Base-by-base conservation (phyloP, 1,284 basidiomycete species). In the Marasmius tenuissimus region DNA sequence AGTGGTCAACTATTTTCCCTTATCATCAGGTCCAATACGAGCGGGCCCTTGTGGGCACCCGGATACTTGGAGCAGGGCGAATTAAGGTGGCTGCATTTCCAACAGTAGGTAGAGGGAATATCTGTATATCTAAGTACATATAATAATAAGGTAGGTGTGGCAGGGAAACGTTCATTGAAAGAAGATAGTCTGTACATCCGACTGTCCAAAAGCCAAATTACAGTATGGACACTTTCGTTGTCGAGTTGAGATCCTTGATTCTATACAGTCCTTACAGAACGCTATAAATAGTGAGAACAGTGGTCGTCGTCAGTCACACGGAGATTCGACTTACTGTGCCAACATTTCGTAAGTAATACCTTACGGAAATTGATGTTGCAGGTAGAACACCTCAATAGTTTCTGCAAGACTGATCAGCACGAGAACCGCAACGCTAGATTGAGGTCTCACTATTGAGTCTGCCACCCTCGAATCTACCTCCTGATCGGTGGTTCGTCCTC, bases 181-280 rank as follows among this genome's bases (percentile, higher is more conserved):
- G 75, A 87, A 98, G 58, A 98, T 76, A 55, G 85, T 84, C 72
- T 94, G 88, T 22, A 96, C 93, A 67, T 99, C 96, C 64, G 89
- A 91, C 69, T 89, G 87, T 6, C 92, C 90, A 77, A 99, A 99
- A 1, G 86, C 79, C 42, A 93, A 71, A 65, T 91, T 91, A 73
- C 97, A 98, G 20, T 92, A 90, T 16, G 97, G 97, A 75, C 97
- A 99, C 76, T 98, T 98, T 53, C 97, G 89, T 74, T 98, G 96
- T 64, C 97, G 87, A 34, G 93, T 96, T 55, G 91, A 81, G 68
- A 99, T 86, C 40, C 97, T 88, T 33, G 89, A 82, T 67, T 98
- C 96, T 52, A 99, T 86, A 73, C 97, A 93, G 22, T 83, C 77
- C 72, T 91, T 91, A 80, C 96, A 98, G 76, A 98, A 97, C 0